A percentile compares a stretch with the other conserved stretches of the same genome.
phyloP scores from a whole-genome alignment of 331 rosid genomes.

The Quercus lobata region DNA sequence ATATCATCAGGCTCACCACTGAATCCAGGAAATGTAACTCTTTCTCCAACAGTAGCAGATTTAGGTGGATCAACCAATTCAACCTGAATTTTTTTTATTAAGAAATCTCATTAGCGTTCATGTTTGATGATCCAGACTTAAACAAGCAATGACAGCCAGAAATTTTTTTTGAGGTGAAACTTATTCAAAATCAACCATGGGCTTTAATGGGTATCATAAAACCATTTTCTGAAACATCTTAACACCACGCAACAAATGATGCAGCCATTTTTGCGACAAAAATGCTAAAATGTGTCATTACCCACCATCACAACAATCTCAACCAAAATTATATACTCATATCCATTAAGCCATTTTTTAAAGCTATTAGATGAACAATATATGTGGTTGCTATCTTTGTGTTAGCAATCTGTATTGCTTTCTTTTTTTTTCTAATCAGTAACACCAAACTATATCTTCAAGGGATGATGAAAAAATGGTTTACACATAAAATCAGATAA shows the following conservation, averaged over 20 bases:
- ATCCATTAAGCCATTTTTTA: background rate
- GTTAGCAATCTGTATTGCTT: no score
- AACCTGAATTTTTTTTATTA: slow-evolving; percentile 37
- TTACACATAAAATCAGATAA: no score
- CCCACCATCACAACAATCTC: background rate
- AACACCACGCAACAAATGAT: background rate
- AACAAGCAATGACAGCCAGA: background rate
- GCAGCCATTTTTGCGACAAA: background rate
- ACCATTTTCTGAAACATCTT: background rate
- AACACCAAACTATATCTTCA: no score
- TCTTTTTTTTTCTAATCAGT: no score
- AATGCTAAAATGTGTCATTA: background rate
- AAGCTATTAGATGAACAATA: background rate
- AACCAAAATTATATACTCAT: background rate
- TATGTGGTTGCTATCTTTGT: slow-evolving; percentile 61
- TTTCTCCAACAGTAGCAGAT: slow-evolving; percentile 70
- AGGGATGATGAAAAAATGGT: no score
- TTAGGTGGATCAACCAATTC: slow-evolving; percentile 87
- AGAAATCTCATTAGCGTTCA: background rate
- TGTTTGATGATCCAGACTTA: background rate
- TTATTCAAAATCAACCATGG: background rate
- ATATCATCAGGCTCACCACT: slow-evolving; percentile 78
- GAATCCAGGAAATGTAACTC: slow-evolving; percentile 55
- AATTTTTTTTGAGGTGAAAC: background rate
- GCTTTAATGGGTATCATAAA: background rate